Percentiles rank a stretch among this genome's conserved stretches.
These are phyloP conservation scores for Monotropa hypopitys DNA, from an alignment of 179 eudicot species.

Conservation along the genomic window DNA sequence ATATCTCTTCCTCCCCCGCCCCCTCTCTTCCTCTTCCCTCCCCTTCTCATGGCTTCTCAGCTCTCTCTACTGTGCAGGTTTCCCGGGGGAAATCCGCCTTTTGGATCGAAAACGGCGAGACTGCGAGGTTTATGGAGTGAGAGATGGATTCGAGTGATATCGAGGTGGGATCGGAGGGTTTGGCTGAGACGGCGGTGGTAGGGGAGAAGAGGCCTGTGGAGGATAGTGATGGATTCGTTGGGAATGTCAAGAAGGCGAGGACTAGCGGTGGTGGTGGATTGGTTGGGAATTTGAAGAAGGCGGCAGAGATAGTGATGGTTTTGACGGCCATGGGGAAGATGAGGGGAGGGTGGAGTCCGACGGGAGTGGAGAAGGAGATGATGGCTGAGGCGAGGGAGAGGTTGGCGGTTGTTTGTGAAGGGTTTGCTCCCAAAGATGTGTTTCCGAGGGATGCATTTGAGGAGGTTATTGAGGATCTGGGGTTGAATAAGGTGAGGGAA, in stretches of 20 bases:
- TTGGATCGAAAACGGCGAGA: background rate
- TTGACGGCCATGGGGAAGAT: slow-evolving; percentile 78
- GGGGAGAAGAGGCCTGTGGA: slow-evolving; percentile 35
- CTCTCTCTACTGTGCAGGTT: slow-evolving; percentile 31
- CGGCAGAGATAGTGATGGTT: slow-evolving; percentile 80
- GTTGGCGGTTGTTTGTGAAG: slow-evolving; percentile 44
- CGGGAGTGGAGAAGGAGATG: slow-evolving; percentile 54
- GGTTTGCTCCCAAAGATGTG: slow-evolving; percentile 66
- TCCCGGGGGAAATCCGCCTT: background rate
- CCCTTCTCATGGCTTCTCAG: slow-evolving; percentile 23
- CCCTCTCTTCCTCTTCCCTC: background rate
- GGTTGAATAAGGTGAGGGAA: slow-evolving; percentile 46
- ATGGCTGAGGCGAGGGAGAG: slow-evolving; percentile 70
- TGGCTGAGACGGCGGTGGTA: background rate
- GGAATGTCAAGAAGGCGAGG: slow-evolving; percentile 23
- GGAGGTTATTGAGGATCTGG: slow-evolving; percentile 68
- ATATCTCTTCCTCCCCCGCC: background rate
- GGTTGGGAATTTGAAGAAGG: slow-evolving; percentile 38
- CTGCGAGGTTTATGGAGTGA: slow-evolving; percentile 9
- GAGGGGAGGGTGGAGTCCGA: slow-evolving; percentile 72
- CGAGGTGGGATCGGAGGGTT: slow-evolving; percentile 17
- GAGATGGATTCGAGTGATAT: background rate
- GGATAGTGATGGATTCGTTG: slow-evolving; percentile 12
- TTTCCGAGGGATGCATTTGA: slow-evolving; percentile 58
- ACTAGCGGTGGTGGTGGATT: slow-evolving; percentile 5